Conservation (phyloP, 2,329 filamentous ascomycete species). For the Botrytis pseudocinerea region DNA sequence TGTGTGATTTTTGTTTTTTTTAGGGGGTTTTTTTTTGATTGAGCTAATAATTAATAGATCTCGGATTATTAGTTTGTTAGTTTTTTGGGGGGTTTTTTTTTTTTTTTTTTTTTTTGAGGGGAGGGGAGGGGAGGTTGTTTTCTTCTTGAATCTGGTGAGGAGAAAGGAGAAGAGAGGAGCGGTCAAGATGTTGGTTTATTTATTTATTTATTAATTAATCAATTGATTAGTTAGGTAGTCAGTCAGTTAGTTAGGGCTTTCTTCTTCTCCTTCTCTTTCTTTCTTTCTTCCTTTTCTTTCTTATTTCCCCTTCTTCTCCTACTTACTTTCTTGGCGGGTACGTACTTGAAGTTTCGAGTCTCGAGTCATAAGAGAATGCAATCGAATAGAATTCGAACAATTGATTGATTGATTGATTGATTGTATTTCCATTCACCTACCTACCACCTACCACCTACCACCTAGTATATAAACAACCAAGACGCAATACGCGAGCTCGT, state of each 20-base stretch:
- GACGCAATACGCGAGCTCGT: background rate
- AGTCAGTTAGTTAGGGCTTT: background rate
- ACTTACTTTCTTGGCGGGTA: no score
- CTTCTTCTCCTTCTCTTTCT: no score
- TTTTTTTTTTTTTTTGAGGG: background rate
- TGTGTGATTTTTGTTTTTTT: background rate
- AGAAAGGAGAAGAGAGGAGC: background rate
- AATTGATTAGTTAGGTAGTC: no score
- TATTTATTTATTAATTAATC: background rate
- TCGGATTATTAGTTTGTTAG: no score
- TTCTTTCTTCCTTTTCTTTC: no score
- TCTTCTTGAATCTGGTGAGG: background rate
- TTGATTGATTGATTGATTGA: background rate
- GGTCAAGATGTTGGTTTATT: background rate
- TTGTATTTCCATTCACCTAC: background rate
- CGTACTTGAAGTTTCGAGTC: no score
- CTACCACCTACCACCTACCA: no score
- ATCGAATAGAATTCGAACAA: no score
- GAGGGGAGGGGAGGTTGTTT: no score
- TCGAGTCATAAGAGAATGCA: no score
- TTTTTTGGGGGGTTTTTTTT: background rate
- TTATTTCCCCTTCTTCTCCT: no score
- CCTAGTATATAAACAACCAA: no score
- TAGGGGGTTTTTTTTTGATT: accelerated
- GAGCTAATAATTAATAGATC: background rate